Evolutionary conservation across 78 protist genomes (phyloP).

Genomic region (Dictyostelium brefeldianum): DNA sequence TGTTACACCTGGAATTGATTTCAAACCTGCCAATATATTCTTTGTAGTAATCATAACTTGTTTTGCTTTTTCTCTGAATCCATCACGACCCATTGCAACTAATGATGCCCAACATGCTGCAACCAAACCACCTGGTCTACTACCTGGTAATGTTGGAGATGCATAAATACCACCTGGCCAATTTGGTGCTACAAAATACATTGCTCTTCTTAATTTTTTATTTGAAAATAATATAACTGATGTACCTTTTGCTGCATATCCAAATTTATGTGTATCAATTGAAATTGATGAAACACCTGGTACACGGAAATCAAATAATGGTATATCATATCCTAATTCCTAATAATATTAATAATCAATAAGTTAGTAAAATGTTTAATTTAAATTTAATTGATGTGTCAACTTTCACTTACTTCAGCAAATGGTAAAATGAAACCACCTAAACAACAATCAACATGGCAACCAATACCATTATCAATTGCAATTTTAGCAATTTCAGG

Average conservation of each 20-base stretch:
- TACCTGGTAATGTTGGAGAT: constrained; percentile 93
- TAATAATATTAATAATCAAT: too few species aligned
- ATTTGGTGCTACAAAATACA: constrained; percentile 65
- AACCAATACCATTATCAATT: constrained; percentile 68
- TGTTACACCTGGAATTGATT: constrained; percentile 6
- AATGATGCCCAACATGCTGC: constrained; percentile 96
- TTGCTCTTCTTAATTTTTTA: constrained; percentile 55
- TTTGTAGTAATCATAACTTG: constrained; percentile 66
- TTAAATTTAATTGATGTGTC: too few species aligned
- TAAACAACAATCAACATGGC: constrained; percentile 93
- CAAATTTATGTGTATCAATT: constrained; percentile 96
- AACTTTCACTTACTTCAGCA: constrained; percentile 19
- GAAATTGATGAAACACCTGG: constrained; percentile 93
- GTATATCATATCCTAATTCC: constrained; percentile 81
- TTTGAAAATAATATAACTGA: constrained; percentile 83
- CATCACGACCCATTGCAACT: constrained; percentile 86
- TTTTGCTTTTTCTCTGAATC: constrained; percentile 67
- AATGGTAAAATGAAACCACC: constrained; percentile 93
- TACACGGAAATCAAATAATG: constrained; percentile 88
- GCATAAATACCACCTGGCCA: constrained; percentile 93
- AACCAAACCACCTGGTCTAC: constrained; percentile 91
- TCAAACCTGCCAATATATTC: constrained; percentile 31
- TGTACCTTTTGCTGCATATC: constrained; percentile 94
- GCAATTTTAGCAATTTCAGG: constrained; percentile 80
- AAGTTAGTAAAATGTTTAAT: too few species aligned